phyloP scores from a whole-genome alignment of 2,329 filamentous ascomycete species.

The Nothophaeocryptopus gaeumannii region DNA sequence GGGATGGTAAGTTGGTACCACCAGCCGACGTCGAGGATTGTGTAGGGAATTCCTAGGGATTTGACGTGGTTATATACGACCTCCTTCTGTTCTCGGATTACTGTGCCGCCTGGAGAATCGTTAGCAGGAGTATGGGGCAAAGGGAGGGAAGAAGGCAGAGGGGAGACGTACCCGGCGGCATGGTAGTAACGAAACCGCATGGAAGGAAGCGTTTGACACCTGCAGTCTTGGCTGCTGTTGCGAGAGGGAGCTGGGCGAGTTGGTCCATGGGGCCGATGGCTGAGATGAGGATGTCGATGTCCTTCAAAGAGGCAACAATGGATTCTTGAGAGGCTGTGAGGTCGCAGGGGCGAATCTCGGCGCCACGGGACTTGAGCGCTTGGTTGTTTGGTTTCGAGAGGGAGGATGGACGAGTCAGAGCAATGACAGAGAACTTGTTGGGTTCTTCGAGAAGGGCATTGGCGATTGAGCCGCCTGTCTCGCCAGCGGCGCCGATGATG shows the following conservation, averaged over 20 bases:
- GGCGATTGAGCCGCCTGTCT: conserved; percentile 42
- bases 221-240: conserved; percentile 30
- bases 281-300: conserved; percentile 38
- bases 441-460: conserved; percentile 36
- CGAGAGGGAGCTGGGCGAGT: conserved; percentile 28
- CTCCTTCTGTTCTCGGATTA: conserved; percentile 46
- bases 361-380: conserved; percentile 42
- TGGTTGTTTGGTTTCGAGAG: conserved; percentile 43
- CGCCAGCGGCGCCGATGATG: conserved; percentile 42
- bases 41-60: conserved; percentile 51
- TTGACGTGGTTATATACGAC: conserved; percentile 51
- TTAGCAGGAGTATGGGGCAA: no score
- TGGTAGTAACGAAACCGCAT: conserved; percentile 37
- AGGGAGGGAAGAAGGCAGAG: no score
- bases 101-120: conserved; percentile 37
- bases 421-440: conserved; percentile 40
- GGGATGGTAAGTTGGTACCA: conserved; percentile 55
- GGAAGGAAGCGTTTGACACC: conserved; percentile 36
- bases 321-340: conserved; percentile 36
- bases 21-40: conserved; percentile 58
- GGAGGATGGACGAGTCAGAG: conserved; percentile 48
- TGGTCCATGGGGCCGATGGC: conserved; percentile 20
- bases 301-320: conserved; percentile 33
- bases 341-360: conserved; percentile 46
- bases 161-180: conserved; percentile 37